Evolutionary conservation across 1,284 basidiomycete species (phyloP).

Genomic region (Microbotryomycetes sp.): DNA sequence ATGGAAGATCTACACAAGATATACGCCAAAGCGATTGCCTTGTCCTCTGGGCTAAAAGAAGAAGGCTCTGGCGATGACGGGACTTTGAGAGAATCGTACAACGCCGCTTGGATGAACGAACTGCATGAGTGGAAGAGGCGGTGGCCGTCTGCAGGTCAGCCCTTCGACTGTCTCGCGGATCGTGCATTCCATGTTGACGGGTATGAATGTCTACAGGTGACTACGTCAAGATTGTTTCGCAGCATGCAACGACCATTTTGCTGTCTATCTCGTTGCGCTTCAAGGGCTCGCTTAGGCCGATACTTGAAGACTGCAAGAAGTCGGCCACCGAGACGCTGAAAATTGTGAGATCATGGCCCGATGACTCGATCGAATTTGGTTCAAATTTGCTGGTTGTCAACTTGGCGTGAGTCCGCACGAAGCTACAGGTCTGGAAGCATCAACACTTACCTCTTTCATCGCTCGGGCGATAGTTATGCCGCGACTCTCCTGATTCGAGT

Average conservation of each 20-base stretch:
- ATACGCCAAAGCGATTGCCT: constrained; percentile 7
- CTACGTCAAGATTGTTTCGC: constrained; percentile 16
- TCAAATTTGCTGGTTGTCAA: constrained; percentile 22
- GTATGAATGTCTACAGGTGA: background rate
- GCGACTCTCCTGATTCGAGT: constrained; percentile 20
- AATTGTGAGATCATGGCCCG: constrained; percentile 17
- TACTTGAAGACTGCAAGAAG: constrained; percentile 20
- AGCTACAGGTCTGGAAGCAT: too few relatives aligned
- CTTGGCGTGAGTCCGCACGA: constrained; percentile 16
- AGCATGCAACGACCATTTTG: constrained; percentile 21
- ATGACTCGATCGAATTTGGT: constrained; percentile 9
- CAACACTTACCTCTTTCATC: background rate
- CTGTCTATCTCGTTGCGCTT: constrained; percentile 26
- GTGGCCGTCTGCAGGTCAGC: constrained; percentile 19
- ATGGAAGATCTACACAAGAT: constrained; percentile 18
- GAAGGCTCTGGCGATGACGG: background rate
- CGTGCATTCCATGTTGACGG: background rate
- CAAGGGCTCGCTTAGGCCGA: constrained; percentile 18
- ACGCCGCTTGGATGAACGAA: constrained; percentile 17
- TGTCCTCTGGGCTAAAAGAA: background rate
- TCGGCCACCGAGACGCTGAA: constrained; percentile 20
- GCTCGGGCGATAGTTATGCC: constrained; percentile 9
- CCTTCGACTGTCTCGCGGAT: background rate
- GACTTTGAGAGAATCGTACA: constrained; percentile 8
- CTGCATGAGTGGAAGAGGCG: constrained; percentile 4